Evolutionary conservation across 208 protist species (phyloP).

Genomic region (Leishmania mexicana): DNA sequence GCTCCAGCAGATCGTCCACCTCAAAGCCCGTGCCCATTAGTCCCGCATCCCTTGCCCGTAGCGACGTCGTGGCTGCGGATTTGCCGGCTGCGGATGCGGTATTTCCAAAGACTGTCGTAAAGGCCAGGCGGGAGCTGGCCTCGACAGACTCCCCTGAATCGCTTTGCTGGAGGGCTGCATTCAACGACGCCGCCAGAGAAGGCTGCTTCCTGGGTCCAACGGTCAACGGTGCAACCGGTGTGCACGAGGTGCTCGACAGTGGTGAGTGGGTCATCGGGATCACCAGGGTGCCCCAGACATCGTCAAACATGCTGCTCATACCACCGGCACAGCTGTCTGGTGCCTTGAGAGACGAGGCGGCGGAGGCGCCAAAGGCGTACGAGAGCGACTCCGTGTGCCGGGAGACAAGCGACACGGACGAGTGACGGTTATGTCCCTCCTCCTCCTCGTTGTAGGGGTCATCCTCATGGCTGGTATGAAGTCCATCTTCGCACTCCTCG

Average conservation of each 20-base stretch:
- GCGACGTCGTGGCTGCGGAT: background rate
- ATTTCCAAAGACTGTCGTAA: conserved; percentile 22
- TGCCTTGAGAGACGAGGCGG: background rate
- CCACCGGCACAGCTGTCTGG: background rate
- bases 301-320: conserved; percentile 5
- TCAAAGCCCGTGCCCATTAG: conserved; percentile 7
- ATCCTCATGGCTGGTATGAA: background rate
- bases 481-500: background rate
- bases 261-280: conserved; percentile 9
- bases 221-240: background rate
- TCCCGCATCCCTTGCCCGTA: background rate
- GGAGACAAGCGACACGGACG: background rate
- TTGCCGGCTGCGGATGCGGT: background rate
- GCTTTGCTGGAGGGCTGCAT: background rate
- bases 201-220: background rate
- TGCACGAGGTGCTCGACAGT: background rate
- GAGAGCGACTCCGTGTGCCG: background rate
- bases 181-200: background rate
- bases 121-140: conserved; percentile 14
- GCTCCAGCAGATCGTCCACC: conserved; percentile 24
- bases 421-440: background rate
- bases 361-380: conserved; percentile 5
- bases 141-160: background rate
- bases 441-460: conserved; percentile 1
- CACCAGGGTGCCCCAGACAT: conserved; percentile 14